Conservation (phyloP, 371 early-diverging fungal species). For the Blastocladiella emersonii region DNA sequence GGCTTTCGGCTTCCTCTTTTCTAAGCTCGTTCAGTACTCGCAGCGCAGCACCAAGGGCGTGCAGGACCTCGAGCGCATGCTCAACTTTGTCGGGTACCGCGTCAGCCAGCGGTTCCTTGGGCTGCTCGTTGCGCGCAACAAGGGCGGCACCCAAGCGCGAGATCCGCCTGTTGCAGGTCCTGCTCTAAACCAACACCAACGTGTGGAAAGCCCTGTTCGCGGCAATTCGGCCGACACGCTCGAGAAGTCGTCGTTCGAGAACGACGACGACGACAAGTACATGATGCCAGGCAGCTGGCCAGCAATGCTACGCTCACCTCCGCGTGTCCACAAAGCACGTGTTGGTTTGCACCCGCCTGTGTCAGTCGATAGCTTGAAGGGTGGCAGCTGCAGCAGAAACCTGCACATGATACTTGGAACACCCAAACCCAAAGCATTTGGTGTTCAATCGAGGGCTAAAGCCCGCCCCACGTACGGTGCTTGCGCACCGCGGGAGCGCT, state of each 20-base stretch:
- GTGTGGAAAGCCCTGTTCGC: slow-evolving; percentile 90
- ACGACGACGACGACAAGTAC: slow-evolving; percentile 93
- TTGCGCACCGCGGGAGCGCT: no score
- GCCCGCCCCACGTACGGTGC: no score
- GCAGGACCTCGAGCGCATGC: slow-evolving; percentile 83
- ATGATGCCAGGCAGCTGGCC: no score
- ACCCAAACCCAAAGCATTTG: no score
- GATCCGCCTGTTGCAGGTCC: slow-evolving; percentile 65
- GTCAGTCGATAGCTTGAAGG: no score
- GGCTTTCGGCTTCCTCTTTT: slow-evolving; percentile 79
- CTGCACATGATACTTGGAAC: no score
- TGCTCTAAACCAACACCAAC: slow-evolving; percentile 78
- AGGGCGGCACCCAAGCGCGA: slow-evolving; percentile 68
- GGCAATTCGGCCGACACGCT: slow-evolving; percentile 88
- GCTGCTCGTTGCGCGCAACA: slow-evolving; percentile 72
- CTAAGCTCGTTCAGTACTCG: slow-evolving; percentile 89
- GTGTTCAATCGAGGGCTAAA: no score
- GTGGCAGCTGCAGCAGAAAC: no score
- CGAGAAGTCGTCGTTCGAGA: slow-evolving; percentile 83
- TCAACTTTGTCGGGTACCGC: slow-evolving; percentile 82
- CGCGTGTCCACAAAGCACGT: no score
- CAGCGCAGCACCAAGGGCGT: slow-evolving; percentile 87
- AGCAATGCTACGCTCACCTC: no score
- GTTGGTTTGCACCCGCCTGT: no score
- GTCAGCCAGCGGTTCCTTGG: slow-evolving; percentile 79